Percentiles rank a stretch among this genome's conserved stretches.
phyloP scores from a whole-genome alignment of 495 filamentous ascomycete species.

The Lasiosphaeria miniovina region DNA sequence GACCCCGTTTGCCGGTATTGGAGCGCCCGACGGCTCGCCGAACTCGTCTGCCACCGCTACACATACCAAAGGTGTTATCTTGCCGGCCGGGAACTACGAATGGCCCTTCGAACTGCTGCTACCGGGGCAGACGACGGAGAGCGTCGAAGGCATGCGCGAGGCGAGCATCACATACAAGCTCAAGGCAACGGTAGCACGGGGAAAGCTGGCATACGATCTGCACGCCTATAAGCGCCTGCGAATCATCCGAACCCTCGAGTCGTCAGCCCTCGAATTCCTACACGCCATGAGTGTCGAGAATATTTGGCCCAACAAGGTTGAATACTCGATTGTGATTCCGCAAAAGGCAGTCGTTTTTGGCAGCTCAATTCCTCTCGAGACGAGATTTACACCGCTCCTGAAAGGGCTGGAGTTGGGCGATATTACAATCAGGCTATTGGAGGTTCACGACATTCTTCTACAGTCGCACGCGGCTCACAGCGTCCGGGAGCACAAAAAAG shows the following conservation, averaged over 20 bases:
- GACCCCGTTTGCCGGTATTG: slow-evolving; percentile 45
- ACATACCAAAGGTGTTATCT: slow-evolving; percentile 49
- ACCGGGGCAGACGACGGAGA: slow-evolving; percentile 75
- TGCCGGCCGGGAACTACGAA: slow-evolving; percentile 81
- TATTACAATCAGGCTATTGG: slow-evolving; percentile 69
- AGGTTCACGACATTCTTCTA: slow-evolving; percentile 67
- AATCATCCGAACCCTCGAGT: slow-evolving; percentile 80
- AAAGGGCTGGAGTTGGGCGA: slow-evolving; percentile 82
- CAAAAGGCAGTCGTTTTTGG: slow-evolving; percentile 91
- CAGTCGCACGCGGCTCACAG: slow-evolving; percentile 47
- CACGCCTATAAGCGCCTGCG: slow-evolving; percentile 75
- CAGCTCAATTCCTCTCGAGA: slow-evolving; percentile 72
- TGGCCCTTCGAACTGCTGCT: slow-evolving; percentile 82
- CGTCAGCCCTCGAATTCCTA: slow-evolving; percentile 75
- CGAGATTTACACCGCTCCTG: slow-evolving; percentile 75
- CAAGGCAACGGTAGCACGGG: slow-evolving; percentile 79
- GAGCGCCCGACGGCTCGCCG: slow-evolving; percentile 8
- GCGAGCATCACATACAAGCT: slow-evolving; percentile 82
- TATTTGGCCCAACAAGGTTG: slow-evolving; percentile 90
- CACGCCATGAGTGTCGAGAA: slow-evolving; percentile 93
- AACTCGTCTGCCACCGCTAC: neutral
- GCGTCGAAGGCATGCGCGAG: slow-evolving; percentile 78
- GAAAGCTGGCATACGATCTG: slow-evolving; percentile 76
- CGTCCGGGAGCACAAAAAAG: slow-evolving; percentile 57
- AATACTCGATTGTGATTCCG: slow-evolving; percentile 85